phyloP scores from a whole-genome alignment of 805 yeast species.

The Hanseniaspora clermontiae region DNA sequence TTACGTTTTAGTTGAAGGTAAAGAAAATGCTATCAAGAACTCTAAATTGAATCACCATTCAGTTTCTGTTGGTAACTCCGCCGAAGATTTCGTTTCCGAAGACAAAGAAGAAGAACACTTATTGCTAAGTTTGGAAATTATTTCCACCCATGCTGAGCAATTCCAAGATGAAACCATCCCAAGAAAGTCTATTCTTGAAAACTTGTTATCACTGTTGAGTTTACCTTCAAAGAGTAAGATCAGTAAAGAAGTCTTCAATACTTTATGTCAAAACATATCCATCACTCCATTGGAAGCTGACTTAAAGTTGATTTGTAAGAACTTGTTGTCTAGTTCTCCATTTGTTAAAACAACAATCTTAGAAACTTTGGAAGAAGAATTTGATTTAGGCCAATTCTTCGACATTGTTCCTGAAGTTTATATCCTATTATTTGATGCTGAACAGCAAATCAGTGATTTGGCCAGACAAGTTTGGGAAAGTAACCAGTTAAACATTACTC shows the following conservation, averaged over 20 bases:
- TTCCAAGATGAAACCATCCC: constrained; percentile 60
- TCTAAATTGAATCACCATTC: constrained; percentile 24
- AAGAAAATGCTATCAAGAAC: constrained; percentile 39
- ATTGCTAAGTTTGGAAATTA: constrained; percentile 59
- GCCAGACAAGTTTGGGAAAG: constrained; percentile 84
- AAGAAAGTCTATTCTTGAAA: constrained; percentile 48
- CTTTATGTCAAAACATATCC: constrained; percentile 66
- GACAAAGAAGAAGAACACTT: constrained; percentile 82
- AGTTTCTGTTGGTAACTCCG: constrained; percentile 39
- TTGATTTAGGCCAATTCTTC: constrained; percentile 34
- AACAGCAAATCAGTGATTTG: constrained; percentile 43
- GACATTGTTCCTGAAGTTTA: constrained; percentile 56
- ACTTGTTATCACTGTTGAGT: constrained; percentile 53
- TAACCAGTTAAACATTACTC: constrained; percentile 35
- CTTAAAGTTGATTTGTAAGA: constrained; percentile 42
- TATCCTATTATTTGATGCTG: constrained; percentile 67
- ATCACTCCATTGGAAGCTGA: constrained; percentile 47
- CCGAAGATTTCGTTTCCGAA: constrained; percentile 57
- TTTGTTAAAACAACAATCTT: constrained; percentile 70
- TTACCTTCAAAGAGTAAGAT: constrained; percentile 67
- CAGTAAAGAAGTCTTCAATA: constrained; percentile 70
- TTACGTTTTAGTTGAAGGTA: constrained; percentile 56
- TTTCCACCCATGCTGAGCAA: constrained; percentile 53
- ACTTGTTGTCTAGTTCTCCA: constrained; percentile 45
- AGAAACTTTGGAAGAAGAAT: constrained; percentile 78